Evolutionary conservation across 768 basidiomycete species (phyloP).

Genomic region (Pleurotus tuoliensis): DNA sequence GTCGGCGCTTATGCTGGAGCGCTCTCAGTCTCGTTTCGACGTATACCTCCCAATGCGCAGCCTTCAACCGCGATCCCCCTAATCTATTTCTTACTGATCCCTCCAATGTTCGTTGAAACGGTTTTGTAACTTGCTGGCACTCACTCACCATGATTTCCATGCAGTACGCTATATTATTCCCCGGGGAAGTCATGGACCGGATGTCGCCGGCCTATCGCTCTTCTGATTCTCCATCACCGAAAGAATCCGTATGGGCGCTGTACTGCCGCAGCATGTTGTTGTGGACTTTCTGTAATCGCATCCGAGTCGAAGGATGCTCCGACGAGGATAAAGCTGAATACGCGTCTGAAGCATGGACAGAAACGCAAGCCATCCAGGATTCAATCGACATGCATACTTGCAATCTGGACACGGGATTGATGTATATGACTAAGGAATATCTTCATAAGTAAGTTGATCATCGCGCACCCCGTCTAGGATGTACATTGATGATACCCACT

Average conservation of each 20-base stretch:
- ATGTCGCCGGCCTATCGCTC: constrained; percentile 33
- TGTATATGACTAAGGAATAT: constrained; percentile 68
- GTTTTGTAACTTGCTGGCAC: no score
- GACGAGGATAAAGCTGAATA: constrained; percentile 56
- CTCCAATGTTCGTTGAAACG: constrained; percentile 48
- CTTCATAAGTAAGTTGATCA: constrained; percentile 60
- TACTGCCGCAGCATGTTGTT: constrained; percentile 81
- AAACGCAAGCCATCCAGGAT: constrained; percentile 64
- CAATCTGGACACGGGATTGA: constrained; percentile 62
- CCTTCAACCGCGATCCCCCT: constrained; percentile 55
- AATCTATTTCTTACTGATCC: constrained; percentile 61
- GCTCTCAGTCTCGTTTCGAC: constrained; percentile 65
- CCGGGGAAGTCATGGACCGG: constrained; percentile 65
- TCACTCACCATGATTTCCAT: constrained; percentile 4
- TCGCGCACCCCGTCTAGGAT: background rate
- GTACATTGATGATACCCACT: constrained; percentile 11
- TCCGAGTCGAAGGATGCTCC: constrained; percentile 36
- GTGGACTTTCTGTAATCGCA: constrained; percentile 67
- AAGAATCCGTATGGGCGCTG: constrained; percentile 79
- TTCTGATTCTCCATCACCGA: constrained; percentile 49
- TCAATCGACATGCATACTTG: constrained; percentile 65
- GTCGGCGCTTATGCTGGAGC: constrained; percentile 74
- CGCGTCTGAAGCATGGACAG: constrained; percentile 60
- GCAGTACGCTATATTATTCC: constrained; percentile 67
- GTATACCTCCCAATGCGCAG: constrained; percentile 66